phyloP scores from a whole-genome alignment of 2,329 filamentous ascomycete species.

The Fusarium sp. region DNA sequence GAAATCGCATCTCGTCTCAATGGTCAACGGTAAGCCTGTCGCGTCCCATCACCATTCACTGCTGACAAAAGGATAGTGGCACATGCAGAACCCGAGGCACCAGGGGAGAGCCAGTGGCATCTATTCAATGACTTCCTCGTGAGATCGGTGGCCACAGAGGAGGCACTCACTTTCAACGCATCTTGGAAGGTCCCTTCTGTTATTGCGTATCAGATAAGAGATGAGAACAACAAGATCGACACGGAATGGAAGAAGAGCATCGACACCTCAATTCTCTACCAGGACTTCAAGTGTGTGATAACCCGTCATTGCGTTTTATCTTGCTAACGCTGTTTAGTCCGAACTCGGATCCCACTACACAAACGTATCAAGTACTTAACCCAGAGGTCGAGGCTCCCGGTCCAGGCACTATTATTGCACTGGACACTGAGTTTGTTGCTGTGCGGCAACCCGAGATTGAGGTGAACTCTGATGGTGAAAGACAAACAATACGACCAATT shows the following conservation, averaged over 20 bases:
- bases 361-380: constrained; percentile 72
- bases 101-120: constrained; percentile 83
- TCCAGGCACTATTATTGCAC: constrained; percentile 81
- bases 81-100: constrained; percentile 71
- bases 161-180: constrained; percentile 90
- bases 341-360: constrained; percentile 55
- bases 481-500: constrained; percentile 91
- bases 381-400: constrained; percentile 73
- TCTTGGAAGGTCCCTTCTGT: constrained; percentile 95
- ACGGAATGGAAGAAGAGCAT: constrained; percentile 86
- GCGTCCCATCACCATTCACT: background rate
- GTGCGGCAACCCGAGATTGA: constrained; percentile 94
- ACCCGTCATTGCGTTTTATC: background rate
- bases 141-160: constrained; percentile 80
- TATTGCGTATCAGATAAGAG: constrained; percentile 86
- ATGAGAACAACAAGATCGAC: constrained; percentile 84
- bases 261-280: constrained; percentile 87
- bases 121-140: constrained; percentile 98
- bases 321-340: constrained; percentile 52
- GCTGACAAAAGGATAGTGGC: constrained; percentile 64
- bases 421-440: constrained; percentile 97
- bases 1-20: constrained; percentile 90
- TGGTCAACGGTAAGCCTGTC: constrained; percentile 77
- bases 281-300: constrained; percentile 68
- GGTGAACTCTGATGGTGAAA: constrained; percentile 91